A percentile compares a stretch with the other conserved stretches of the same genome.
Evolutionary conservation across 306 rosid species (phyloP).

Genomic region (Acmispon strigosus): DNA sequence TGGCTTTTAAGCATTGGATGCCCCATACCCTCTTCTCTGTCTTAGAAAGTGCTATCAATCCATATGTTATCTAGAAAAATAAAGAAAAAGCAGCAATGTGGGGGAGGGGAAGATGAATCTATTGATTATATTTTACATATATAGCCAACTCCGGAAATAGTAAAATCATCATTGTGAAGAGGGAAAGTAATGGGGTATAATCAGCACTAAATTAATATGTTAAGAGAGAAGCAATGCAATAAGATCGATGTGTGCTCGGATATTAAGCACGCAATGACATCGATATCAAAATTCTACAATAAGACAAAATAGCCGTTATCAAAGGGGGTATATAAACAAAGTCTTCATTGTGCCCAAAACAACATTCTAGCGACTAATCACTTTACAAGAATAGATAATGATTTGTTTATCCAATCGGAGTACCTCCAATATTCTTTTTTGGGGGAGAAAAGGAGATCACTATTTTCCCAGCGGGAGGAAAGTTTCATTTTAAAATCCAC

Average conservation of each 20-base stretch:
- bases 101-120: not conserved
- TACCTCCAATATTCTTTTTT: not conserved
- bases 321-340: not conserved
- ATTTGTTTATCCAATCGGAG: slow-evolving; percentile 7
- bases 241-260: no score
- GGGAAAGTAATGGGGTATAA: not conserved
- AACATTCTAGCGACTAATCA: slow-evolving; percentile 30
- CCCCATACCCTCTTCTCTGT: slow-evolving; percentile 3
- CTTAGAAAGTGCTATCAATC: slow-evolving; percentile 22
- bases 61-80: slow-evolving; percentile 24
- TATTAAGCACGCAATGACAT: not conserved
- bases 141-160: not conserved
- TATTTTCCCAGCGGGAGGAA: no score
- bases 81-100: slow-evolving; percentile 32
- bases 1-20: slow-evolving; percentile 48
- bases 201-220: not conserved
- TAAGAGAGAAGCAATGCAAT: no score
- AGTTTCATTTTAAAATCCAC: no score
- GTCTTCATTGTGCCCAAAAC: slow-evolving; percentile 11
- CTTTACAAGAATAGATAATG: slow-evolving; percentile 10
- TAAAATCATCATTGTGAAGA: not conserved
- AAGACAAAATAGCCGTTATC: slow-evolving; percentile 33
- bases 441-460: no score
- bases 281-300: not conserved
- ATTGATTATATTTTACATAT: not conserved